Percentiles rank a stretch among this genome's conserved stretches.
phyloP scores from a whole-genome alignment of 139 green algal genomes.

The Picochlorum sp. region DNA sequence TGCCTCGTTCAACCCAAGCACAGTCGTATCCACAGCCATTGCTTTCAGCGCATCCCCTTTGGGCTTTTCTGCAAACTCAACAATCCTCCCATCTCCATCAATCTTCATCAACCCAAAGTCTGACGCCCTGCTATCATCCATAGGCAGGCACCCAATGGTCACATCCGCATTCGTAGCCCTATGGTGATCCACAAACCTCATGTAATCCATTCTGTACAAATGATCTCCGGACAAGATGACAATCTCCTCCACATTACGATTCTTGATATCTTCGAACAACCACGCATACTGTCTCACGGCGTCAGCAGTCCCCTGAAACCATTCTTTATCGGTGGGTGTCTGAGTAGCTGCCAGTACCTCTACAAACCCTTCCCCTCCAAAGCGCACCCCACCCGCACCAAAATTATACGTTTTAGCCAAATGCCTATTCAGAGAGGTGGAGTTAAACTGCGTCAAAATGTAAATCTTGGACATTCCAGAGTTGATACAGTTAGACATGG shows the following conservation, averaged over 20 bases:
- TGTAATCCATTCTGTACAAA: constrained; percentile 39
- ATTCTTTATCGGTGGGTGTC: constrained; percentile 65
- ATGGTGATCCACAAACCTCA: constrained; percentile 93
- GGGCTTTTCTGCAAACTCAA: constrained; percentile 92
- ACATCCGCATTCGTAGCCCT: constrained; percentile 83
- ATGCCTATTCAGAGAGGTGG: constrained; percentile 95
- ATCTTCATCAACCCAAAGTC: constrained; percentile 97
- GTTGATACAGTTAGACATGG: constrained; percentile 99
- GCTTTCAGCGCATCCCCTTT: constrained; percentile 76
- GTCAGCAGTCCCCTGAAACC: constrained; percentile 92
- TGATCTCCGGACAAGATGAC: constrained; percentile 93
- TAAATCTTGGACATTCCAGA: constrained; percentile 96
- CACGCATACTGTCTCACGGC: constrained; percentile 95
- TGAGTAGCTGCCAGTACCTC: constrained; percentile 90
- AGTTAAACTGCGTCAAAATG: constrained; percentile 97
- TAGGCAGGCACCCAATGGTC: constrained; percentile 86
- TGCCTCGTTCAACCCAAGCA: constrained; percentile 61
- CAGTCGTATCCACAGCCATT: constrained; percentile 89
- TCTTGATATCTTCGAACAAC: constrained; percentile 88
- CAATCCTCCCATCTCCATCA: constrained; percentile 64
- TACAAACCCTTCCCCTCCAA: constrained; percentile 84
- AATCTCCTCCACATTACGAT: constrained; percentile 86
- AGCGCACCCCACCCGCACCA: constrained; percentile 61
- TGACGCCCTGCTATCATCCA: constrained; percentile 65
- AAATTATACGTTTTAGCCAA: constrained; percentile 95